These are phyloP conservation scores for Apiospora marii DNA, from an alignment of 2,329 filamentous ascomycete genomes.

Conservation along the genomic window DNA sequence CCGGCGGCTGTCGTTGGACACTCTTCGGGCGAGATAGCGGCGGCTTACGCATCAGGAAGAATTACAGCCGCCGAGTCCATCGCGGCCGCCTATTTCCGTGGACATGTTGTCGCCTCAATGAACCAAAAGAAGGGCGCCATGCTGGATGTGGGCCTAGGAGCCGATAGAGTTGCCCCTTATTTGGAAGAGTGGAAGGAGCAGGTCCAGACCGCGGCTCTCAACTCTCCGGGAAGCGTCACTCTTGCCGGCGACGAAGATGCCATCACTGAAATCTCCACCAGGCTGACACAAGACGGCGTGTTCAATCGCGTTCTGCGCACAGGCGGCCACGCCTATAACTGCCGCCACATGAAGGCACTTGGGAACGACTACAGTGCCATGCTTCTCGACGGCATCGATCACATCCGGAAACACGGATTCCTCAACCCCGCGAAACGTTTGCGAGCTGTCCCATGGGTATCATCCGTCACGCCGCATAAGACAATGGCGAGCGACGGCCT, in stretches of 20 bases:
- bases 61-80: constrained; percentile 32
- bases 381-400: constrained; percentile 1
- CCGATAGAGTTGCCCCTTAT: constrained; percentile 11
- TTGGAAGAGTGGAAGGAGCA: constrained; percentile 4
- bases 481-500: not conserved
- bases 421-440: constrained; percentile 7
- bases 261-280: constrained; percentile 26
- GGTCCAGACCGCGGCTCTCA: constrained; percentile 31
- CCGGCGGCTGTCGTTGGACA: constrained; percentile 49
- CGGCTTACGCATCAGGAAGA: constrained; percentile 39
- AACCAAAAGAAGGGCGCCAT: constrained; percentile 25
- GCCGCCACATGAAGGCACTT: constrained; percentile 36
- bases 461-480: constrained; percentile 1
- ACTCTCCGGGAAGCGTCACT: constrained; percentile 40
- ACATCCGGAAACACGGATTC: constrained; percentile 7
- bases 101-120: constrained; percentile 2
- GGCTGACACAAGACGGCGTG: constrained; percentile 27
- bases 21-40: constrained; percentile 43
- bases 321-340: constrained; percentile 40
- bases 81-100: constrained; percentile 32
- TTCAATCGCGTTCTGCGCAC: constrained; percentile 37
- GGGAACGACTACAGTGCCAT: constrained; percentile 25
- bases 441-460: not conserved
- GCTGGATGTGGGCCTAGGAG: constrained; percentile 30
- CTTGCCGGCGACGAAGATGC: constrained; percentile 38